Evolutionary conservation across 306 rosid genomes (phyloP).

Genomic region (Begonia masoniana): DNA sequence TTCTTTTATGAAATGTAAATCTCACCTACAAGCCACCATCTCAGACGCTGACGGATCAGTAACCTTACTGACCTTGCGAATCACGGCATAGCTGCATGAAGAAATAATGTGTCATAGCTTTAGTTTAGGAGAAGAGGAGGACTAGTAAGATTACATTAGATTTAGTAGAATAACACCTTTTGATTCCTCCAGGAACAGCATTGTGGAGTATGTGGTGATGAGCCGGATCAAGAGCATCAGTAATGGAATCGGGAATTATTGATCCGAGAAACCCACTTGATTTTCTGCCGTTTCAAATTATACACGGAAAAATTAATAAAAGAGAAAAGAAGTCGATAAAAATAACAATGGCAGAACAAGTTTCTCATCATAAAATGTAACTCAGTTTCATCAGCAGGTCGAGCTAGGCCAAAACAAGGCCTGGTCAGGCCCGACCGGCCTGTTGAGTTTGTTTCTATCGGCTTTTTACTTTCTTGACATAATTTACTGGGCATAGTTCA

Average conservation of each 20-base stretch:
- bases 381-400: no score
- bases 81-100: constrained; percentile 57
- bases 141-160: no score
- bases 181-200: constrained; percentile 67
- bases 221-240: constrained; percentile 70
- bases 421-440: no score
- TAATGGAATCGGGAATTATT: constrained; percentile 57
- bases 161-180: constrained; percentile 33
- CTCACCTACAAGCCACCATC: constrained; percentile 64
- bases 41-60: constrained; percentile 49
- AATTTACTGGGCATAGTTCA: no score
- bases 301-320: background rate
- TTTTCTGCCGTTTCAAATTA: constrained; percentile 29
- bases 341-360: no score
- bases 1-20: constrained; percentile 1
- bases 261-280: constrained; percentile 75
- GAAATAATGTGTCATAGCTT: no score
- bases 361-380: no score
- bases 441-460: no score
- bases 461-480: no score
- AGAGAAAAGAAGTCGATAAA: background rate
- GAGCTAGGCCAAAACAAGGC: no score
- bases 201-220: constrained; percentile 71
- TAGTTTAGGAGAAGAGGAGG: no score
- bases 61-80: constrained; percentile 61